Base-by-base conservation (phyloP, 2,329 filamentous ascomycete species). In the Hypocreales sp. region DNA sequence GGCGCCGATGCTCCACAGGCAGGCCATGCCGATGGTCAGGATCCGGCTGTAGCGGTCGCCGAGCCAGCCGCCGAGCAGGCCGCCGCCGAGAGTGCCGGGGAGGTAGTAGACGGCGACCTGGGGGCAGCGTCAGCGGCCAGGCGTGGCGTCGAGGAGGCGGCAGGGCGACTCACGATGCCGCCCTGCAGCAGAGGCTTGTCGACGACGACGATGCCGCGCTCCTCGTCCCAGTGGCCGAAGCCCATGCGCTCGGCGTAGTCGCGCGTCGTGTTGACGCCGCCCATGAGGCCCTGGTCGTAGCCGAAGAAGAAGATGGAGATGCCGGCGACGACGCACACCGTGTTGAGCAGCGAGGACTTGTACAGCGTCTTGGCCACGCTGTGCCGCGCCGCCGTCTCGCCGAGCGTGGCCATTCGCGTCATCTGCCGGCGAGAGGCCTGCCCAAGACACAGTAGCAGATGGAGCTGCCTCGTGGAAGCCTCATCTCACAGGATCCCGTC, bases 261-360 rank as follows among this genome's bases (percentile, higher is more conserved):
- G 26, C 63, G 62, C 21, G 71, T 60, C 25, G 67, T 72, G 48
- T 79, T 79, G 9, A 79, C 72, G 30, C 74, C 74, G 12, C 67
- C 66, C 70, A 63, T 74, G 35, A 64, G 48, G 24, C 60, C 64
- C 39, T 67, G 63, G 35, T 68, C 63, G 38, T 66, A 66, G 21
- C 61, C 73, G 38, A 77, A 77, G 56, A 79, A 77, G 47, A 78
- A 72, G 35, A 77, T 79, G 10, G 70, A 75, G 10, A 79, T 46
- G 2, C 60, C 72, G 1, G 73, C 72, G 10, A 78, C 54, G 25
- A 60, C 62, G 44, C 77, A 77, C 47, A 79, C 66, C 20, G 64
- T 64, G 31, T 72, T 58, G 30, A 75, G 60, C 33, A 76, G 57
- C 22, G 50, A 46, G 12, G 55, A 47, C 52, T 73, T 73, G 51